phyloP scores from a whole-genome alignment of 2,329 filamentous ascomycete genomes.

The Penicillium sp. region DNA sequence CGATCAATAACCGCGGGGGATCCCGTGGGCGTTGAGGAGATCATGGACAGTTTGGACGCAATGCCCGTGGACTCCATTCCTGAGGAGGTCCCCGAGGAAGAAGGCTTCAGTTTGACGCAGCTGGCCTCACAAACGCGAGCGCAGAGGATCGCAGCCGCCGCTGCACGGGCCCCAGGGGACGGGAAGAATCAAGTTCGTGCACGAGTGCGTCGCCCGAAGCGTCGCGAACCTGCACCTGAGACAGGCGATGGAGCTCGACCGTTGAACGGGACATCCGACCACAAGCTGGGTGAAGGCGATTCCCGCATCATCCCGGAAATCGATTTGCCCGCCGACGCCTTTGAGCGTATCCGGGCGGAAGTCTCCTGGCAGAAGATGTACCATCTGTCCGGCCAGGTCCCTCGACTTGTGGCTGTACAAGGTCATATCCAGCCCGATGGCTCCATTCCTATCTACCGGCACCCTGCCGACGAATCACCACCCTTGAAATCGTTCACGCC shows the following conservation, averaged over 20 bases:
- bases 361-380: conserved; percentile 90
- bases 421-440: conserved; percentile 70
- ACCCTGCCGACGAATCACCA: conserved; percentile 86
- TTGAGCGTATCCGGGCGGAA: conserved; percentile 71
- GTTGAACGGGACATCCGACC: background rate
- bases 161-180: conserved; percentile 12
- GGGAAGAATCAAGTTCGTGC: conserved; percentile 28
- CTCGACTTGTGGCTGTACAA: conserved; percentile 87
- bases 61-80: conserved; percentile 16
- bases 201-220: conserved; percentile 31
- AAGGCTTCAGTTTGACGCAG: conserved; percentile 15
- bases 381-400: conserved; percentile 88
- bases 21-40: conserved; percentile 36
- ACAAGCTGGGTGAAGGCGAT: conserved; percentile 73
- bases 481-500: conserved; percentile 74
- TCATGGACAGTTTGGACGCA: conserved; percentile 40
- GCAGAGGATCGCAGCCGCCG: conserved; percentile 11
- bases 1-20: conserved; percentile 19
- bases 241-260: background rate
- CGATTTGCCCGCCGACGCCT: conserved; percentile 63
- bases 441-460: conserved; percentile 82
- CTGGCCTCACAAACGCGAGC: conserved; percentile 20
- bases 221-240: conserved; percentile 20
- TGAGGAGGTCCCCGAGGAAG: conserved; percentile 12
- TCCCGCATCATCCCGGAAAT: conserved; percentile 73